A percentile compares a stretch with the other conserved stretches of the same genome.
These are phyloP conservation scores for Helminthosporium solani DNA, from an alignment of 2,329 filamentous ascomycete genomes.

Conservation along the genomic window DNA sequence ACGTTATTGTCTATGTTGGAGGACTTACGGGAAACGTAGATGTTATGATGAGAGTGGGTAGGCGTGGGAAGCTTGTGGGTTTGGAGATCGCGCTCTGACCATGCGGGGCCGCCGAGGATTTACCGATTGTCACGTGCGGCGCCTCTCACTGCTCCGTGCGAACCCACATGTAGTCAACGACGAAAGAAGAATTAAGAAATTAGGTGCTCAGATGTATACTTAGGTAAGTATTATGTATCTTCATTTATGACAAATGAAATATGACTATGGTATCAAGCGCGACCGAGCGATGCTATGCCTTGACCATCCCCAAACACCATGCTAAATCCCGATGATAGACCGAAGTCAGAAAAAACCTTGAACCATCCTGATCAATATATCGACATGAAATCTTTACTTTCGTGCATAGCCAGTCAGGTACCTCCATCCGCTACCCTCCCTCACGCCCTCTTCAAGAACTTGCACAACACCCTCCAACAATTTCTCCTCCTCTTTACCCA, in stretches of 20 bases:
- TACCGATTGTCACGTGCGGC: conserved; percentile 17
- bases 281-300: conserved; percentile 8
- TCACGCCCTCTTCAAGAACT: conserved; percentile 62
- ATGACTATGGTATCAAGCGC: conserved; percentile 32
- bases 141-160: background rate
- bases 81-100: conserved; percentile 18
- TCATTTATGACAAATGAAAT: conserved; percentile 25
- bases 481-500: conserved; percentile 62
- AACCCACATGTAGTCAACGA: background rate
- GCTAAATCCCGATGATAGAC: conserved; percentile 14
- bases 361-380: conserved; percentile 11
- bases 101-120: conserved; percentile 26
- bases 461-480: conserved; percentile 58
- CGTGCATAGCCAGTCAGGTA: conserved; percentile 56
- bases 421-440: conserved; percentile 59
- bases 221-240: background rate
- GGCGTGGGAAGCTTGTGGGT: conserved; percentile 10
- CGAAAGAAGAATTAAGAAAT: no score
- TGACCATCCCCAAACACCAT: conserved; percentile 22
- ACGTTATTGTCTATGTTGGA: background rate
- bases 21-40: conserved; percentile 1
- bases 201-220: no score
- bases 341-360: background rate
- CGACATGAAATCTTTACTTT: conserved; percentile 27
- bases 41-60: conserved; percentile 1